Conservation (phyloP, 1,139 yeast species). For the Eremothecium gossypii region DNA sequence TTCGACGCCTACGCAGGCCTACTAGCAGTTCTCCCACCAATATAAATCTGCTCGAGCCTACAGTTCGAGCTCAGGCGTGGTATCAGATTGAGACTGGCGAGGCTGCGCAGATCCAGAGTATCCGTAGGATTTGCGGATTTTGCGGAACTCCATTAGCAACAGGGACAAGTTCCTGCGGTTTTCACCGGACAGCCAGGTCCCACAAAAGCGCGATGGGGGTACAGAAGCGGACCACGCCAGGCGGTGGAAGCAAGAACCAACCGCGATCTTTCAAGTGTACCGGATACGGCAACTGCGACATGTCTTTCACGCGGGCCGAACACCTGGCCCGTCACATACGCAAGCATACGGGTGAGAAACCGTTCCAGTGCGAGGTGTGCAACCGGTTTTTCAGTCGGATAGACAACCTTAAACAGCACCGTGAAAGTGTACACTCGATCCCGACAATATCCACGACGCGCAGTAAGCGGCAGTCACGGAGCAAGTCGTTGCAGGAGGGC, state of each 20-base stretch:
- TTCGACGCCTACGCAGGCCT: too few species aligned
- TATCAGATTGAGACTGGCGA: too few species aligned
- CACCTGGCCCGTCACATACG: constrained; percentile 88
- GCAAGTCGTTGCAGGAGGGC: constrained; percentile 2
- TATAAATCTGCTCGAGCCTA: too few species aligned
- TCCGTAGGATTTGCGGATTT: too few species aligned
- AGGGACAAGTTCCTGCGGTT: too few species aligned
- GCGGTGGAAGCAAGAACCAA: neutral
- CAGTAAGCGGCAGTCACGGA: neutral
- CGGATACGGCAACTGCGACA: constrained; percentile 78
- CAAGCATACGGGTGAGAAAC: constrained; percentile 92
- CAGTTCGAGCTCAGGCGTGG: too few species aligned
- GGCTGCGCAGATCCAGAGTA: too few species aligned
- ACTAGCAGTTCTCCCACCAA: too few species aligned
- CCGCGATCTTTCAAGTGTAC: constrained; percentile 58
- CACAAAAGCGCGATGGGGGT: neutral
- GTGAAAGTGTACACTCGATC: constrained; percentile 81
- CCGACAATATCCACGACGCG: constrained; percentile 33
- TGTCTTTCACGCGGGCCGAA: constrained; percentile 84
- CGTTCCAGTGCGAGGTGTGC: constrained; percentile 81
- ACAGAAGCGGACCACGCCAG: constrained; percentile 1
- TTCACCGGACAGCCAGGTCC: too few species aligned
- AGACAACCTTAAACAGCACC: constrained; percentile 86
- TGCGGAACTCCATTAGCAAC: too few species aligned
- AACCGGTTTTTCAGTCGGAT: constrained; percentile 70